Base-by-base conservation (phyloP, 495 filamentous ascomycete species). In the Lasiosphaeriaceae sp. region DNA sequence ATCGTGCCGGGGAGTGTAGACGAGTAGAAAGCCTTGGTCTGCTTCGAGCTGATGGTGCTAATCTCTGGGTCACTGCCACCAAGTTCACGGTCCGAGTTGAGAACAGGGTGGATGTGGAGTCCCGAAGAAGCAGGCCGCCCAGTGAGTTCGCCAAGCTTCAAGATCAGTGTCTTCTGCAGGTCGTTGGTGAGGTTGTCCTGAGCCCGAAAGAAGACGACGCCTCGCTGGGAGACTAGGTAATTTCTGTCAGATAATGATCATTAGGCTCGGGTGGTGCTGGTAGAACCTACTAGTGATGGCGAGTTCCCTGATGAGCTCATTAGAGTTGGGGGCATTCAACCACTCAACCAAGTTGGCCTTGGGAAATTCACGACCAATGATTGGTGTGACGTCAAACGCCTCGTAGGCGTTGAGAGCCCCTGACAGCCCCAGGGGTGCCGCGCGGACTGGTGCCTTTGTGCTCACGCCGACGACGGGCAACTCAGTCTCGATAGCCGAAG, bases 181-280 rank as follows among this genome's bases (percentile, higher is more conserved):
- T 76, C 72, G 48, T 75, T 69, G 54, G 67, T 71, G 34, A 76
- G 65, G 52, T 65, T 75, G 60, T 89, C 80, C 64, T 91, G 89
- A 21, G 80, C 79, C 16, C 88, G 86, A 73, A 92, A 90, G 71
- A 90, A 91, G 26, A 91, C 89, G 0, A 92, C 89, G 1, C 87
- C 87, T 0, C 88, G 80, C 61, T 86, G 84, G n/a, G 87, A 90
- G 60, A 91, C 87, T 90, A 44, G 21, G 16, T 50, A 21, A 9
- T 35, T 12, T 45, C 14, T 34, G 43, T 45, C 14, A 29, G n/a
- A 20, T 31, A 24, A n/a, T n/a, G 0, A 2, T 4, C n/a, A 41
- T 51, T 51, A 39, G 14, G 16, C 26, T 12, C 0, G n/a, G 2
- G 14, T 1, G 16, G 9, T 16, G 3, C 20, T 6, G 2, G 2